Conservation (phyloP, 2,329 filamentous ascomycete species). For the Beauveria sp. region DNA sequence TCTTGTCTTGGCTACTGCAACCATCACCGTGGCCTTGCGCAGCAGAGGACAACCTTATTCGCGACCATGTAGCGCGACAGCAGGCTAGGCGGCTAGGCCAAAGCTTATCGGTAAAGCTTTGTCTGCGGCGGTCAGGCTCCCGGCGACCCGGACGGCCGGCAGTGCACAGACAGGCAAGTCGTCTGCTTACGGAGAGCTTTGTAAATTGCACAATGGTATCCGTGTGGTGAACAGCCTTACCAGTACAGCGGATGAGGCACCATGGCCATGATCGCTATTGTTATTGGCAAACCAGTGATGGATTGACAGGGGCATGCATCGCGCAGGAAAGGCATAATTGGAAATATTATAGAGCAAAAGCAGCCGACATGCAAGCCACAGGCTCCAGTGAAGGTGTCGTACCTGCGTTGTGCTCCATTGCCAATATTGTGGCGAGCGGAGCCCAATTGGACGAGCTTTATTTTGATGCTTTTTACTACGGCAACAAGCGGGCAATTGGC, state of each 20-base stretch:
- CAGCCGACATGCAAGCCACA: background rate
- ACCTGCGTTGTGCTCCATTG: constrained; percentile 4
- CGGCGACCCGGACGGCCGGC: background rate
- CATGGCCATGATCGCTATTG: too few species aligned
- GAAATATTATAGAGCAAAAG: too few species aligned
- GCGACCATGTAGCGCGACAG: background rate
- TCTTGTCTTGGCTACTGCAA: too few species aligned
- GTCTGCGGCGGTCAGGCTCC: background rate
- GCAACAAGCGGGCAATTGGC: constrained; percentile 1
- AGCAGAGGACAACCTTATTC: background rate
- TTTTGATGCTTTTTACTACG: background rate
- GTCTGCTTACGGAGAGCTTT: background rate
- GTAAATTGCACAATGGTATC: too few species aligned
- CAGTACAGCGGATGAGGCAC: background rate
- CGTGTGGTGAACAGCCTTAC: background rate
- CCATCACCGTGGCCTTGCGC: too few species aligned
- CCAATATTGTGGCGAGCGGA: constrained; percentile 5
- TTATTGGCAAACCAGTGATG: background rate
- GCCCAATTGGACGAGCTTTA: background rate
- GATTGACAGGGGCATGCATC: background rate
- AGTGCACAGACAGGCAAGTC: background rate
- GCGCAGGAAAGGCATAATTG: background rate
- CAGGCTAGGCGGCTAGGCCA: background rate
- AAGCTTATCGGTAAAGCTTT: constrained; percentile 3
- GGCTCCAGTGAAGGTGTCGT: background rate